Conservation (phyloP, 2,329 filamentous ascomycete genomes). For the Hypomyces rosellus region DNA sequence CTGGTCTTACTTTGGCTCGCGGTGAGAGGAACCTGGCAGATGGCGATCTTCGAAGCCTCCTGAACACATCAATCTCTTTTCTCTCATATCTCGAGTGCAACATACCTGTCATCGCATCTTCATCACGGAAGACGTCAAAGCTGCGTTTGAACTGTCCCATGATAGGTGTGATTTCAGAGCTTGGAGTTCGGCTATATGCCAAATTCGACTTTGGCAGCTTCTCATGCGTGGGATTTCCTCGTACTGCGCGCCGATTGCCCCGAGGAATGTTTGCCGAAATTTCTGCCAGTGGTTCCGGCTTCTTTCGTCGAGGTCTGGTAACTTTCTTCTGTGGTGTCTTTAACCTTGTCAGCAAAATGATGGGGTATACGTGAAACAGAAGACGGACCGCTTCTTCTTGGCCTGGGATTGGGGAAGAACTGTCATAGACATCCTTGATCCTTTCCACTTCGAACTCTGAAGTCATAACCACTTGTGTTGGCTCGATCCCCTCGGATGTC, state of each 20-base stretch:
- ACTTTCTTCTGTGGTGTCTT: conserved; percentile 26
- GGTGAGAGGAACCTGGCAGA: conserved; percentile 16
- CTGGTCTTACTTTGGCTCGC: conserved; percentile 20
- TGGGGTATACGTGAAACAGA: background rate
- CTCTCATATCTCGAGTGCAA: background rate
- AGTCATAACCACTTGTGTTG: conserved; percentile 59
- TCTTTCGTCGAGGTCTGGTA: conserved; percentile 25
- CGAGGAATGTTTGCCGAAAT: conserved; percentile 30
- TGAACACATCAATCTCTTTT: conserved; percentile 17
- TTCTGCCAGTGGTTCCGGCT: conserved; percentile 26
- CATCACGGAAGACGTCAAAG: conserved; percentile 27
- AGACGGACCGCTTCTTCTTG: conserved; percentile 38
- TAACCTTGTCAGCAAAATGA: background rate
- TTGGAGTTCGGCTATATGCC: conserved; percentile 11
- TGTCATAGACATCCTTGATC: conserved; percentile 54
- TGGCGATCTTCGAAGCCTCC: conserved; percentile 19
- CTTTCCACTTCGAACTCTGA: conserved; percentile 44
- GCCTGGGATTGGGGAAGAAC: conserved; percentile 41
- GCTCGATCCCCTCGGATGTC: conserved; percentile 57
- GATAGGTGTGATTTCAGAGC: conserved; percentile 14
- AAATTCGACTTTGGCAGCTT: conserved; percentile 16
- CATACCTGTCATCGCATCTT: conserved; percentile 22
- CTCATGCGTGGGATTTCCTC: conserved; percentile 14
- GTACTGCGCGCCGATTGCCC: conserved; percentile 18
- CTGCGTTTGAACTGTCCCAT: conserved; percentile 16